phyloP scores from a whole-genome alignment of 352 stramenopile species.

The Elongisporangium undulatum region DNA sequence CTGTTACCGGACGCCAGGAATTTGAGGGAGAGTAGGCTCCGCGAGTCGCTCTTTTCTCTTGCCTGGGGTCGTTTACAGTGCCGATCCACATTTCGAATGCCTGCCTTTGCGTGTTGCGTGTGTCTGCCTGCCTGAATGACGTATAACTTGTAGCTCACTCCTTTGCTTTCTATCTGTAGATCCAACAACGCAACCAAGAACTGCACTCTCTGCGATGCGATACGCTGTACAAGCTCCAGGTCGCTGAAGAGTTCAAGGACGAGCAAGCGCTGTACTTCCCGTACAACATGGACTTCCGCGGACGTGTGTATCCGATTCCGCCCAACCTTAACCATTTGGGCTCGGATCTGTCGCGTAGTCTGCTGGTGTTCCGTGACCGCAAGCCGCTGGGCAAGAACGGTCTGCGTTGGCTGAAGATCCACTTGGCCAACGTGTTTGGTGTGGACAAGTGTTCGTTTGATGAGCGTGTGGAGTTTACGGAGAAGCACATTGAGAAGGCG shows the following conservation, averaged over 20 bases:
- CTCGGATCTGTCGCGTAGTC: slow-evolving; percentile 96
- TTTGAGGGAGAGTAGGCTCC: background rate
- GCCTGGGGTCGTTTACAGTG: background rate
- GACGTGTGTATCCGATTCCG: slow-evolving; percentile 97
- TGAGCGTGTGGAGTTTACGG: slow-evolving; percentile 93
- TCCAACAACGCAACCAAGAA: slow-evolving; percentile 82
- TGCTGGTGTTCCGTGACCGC: slow-evolving; percentile 94
- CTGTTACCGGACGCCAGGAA: background rate
- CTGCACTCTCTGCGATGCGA: slow-evolving; percentile 95
- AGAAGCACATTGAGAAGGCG: slow-evolving; percentile 95
- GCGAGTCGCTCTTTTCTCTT: background rate
- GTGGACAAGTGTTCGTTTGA: slow-evolving; percentile 96
- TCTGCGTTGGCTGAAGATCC: slow-evolving; percentile 98
- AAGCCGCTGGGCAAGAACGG: slow-evolving; percentile 94
- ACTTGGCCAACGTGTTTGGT: slow-evolving; percentile 90
- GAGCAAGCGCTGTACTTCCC: slow-evolving; percentile 98
- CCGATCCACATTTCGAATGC: background rate
- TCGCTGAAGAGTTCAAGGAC: slow-evolving; percentile 95
- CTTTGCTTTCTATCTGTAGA: slow-evolving; percentile 21
- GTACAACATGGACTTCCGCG: slow-evolving; percentile 99
- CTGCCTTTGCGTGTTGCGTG: slow-evolving; percentile 6
- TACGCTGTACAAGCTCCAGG: slow-evolving; percentile 93
- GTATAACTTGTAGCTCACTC: background rate
- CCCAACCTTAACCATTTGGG: slow-evolving; percentile 99
- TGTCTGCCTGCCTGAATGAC: slow-evolving; percentile 9